phyloP scores from a whole-genome alignment of 495 filamentous ascomycete genomes.

The Patellaria atrata region DNA sequence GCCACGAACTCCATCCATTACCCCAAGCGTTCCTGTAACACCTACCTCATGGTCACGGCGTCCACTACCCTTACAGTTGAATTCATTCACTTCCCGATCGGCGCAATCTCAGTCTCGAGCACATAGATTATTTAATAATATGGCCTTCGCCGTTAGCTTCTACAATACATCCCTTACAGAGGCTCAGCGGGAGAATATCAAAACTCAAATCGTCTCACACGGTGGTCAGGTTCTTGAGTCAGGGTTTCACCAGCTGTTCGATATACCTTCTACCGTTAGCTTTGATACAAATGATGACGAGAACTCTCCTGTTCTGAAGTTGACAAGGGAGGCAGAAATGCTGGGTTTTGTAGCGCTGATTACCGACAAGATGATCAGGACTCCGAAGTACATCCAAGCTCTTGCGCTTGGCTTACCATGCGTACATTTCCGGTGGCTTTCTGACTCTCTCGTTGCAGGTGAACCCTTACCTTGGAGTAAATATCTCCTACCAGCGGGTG shows the following conservation, averaged over 20 bases:
- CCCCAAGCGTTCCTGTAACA: constrained; percentile 11
- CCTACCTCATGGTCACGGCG: constrained; percentile 20
- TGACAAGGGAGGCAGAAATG: constrained; percentile 35
- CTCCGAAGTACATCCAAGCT: constrained; percentile 88
- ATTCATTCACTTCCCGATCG: constrained; percentile 3
- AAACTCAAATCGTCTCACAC: constrained; percentile 37
- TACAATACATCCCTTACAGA: constrained; percentile 35
- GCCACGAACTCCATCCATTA: constrained; percentile 16
- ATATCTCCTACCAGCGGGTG: constrained; percentile 78
- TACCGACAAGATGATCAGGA: constrained; percentile 74
- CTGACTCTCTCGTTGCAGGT: constrained; percentile 48
- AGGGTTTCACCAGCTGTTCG: constrained; percentile 79
- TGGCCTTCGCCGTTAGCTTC: constrained; percentile 71
- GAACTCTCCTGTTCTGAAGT: constrained; percentile 23
- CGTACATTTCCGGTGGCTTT: constrained; percentile 65
- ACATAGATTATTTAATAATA: constrained; percentile 45
- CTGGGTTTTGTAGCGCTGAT: constrained; percentile 75
- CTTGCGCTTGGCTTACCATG: constrained; percentile 82
- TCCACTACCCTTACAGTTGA: constrained; percentile 1
- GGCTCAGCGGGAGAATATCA: constrained; percentile 35
- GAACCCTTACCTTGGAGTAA: constrained; percentile 55
- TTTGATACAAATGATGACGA: constrained; percentile 14
- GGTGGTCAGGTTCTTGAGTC: constrained; percentile 59
- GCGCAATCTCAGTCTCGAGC: neutral
- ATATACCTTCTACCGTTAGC: constrained; percentile 14